Evolutionary conservation across 2,329 filamentous ascomycete species (phyloP).

Genomic region (Trichoderma atroviride): DNA sequence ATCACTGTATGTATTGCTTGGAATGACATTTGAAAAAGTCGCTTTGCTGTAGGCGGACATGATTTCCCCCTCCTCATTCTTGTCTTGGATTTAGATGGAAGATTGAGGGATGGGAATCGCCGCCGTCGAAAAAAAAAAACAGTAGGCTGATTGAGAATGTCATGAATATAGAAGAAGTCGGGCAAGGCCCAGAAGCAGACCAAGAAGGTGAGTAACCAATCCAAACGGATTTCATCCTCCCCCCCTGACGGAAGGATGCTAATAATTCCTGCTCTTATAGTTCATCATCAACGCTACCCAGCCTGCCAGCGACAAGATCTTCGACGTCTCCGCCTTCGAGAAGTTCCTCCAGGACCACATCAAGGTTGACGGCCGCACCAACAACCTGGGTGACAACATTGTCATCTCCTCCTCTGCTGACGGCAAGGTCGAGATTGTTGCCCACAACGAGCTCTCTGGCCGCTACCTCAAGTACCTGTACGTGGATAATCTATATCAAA

Average conservation of each 20-base stretch:
- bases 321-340: slow-evolving; percentile 97
- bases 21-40: slow-evolving; percentile 13
- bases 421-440: slow-evolving; percentile 96
- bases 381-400: slow-evolving; percentile 94
- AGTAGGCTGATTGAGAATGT: slow-evolving; percentile 87
- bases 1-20: slow-evolving; percentile 71
- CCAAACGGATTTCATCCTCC: neutral
- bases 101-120: neutral
- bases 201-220: slow-evolving; percentile 69
- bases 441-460: slow-evolving; percentile 97
- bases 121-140: slow-evolving; percentile 40
- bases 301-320: slow-evolving; percentile 99
- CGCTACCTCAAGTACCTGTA: slow-evolving; percentile 99
- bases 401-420: slow-evolving; percentile 88
- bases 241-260: slow-evolving; percentile 20
- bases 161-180: slow-evolving; percentile 65
- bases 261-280: slow-evolving; percentile 48
- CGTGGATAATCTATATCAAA: slow-evolving; percentile 37
- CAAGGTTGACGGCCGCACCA: slow-evolving; percentile 98
- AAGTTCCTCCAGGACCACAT: slow-evolving; percentile 99
- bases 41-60: slow-evolving; percentile 27
- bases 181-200: slow-evolving; percentile 76
- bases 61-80: slow-evolving; percentile 29
- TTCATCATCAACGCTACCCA: slow-evolving; percentile 99
- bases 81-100: slow-evolving; percentile 28